These are phyloP conservation scores for Rhytidiadelphus loreus DNA, from an alignment of 225 moss, liverwort and hornwort species.

Conservation along the genomic window DNA sequence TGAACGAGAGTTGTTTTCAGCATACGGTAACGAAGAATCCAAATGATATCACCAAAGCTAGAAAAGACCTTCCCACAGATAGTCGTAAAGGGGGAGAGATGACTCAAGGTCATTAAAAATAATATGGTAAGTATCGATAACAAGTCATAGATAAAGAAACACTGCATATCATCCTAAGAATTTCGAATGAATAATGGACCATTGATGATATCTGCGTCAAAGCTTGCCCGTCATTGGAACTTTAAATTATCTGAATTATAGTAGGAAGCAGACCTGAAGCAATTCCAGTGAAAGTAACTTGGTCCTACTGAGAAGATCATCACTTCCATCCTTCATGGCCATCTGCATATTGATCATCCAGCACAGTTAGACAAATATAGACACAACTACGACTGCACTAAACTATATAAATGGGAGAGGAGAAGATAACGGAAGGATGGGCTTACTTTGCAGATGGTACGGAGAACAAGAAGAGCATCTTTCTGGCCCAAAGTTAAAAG, in stretches of 20 bases:
- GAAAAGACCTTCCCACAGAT: neutral
- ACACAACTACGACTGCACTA: neutral
- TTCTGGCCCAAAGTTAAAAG: slow-evolving; percentile 73
- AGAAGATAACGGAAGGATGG: neutral
- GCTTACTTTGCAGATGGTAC: slow-evolving; percentile 89
- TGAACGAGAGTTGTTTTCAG: neutral
- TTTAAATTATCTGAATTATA: neutral
- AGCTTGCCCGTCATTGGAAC: neutral
- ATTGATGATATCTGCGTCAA: neutral
- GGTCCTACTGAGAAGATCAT: slow-evolving; percentile 83
- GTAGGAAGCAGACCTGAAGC: slow-evolving; percentile 60
- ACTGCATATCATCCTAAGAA: neutral
- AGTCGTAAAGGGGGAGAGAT: neutral
- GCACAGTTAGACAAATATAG: neutral
- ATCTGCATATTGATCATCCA: slow-evolving; percentile 40
- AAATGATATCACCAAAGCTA: neutral
- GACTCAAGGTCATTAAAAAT: neutral
- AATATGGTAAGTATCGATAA: neutral
- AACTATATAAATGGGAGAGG: neutral
- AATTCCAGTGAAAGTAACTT: slow-evolving; percentile 93
- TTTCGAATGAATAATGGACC: neutral
- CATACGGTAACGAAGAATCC: neutral
- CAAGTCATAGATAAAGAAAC: neutral
- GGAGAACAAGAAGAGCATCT: slow-evolving; percentile 93
- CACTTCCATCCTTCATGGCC: slow-evolving; percentile 95